Base-by-base conservation (phyloP, 2,329 filamentous ascomycete genomes). In the Fusarium sp. region DNA sequence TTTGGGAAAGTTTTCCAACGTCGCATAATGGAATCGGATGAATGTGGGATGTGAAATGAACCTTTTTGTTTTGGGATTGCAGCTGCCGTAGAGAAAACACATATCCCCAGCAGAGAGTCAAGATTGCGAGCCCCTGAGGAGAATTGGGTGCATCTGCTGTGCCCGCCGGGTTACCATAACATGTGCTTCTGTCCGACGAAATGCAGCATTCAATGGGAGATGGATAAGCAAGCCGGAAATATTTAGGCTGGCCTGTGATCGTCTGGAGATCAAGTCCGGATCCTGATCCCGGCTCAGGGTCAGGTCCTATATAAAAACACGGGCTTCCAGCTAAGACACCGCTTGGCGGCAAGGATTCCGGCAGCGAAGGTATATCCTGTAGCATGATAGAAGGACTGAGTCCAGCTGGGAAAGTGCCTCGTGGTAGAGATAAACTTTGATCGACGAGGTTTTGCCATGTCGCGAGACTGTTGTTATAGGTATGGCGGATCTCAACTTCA, bases 31-130 rank as follows among this genome's bases (percentile, higher is more conserved):
- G 64, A 57, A 72, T 53, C 55, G 73, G 70, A 46, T 51, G 70
- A 62, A 75, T 54, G 68, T 60, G 71, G 28, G 55, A 62, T 58
- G 71, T 75, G 62, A 73, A 75, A 65, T 69, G 72, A 62, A 61
- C 51, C 63, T 55, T 57, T 25, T 69, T 71, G 19, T 68, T 52
- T 59, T 75, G 74, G 39, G 75, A 74, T 58, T 75, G 69, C 65
- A 75, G 71, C 45, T 75, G 69, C 34, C 70, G 70, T 31, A 72
- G 73, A 67, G 74, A 75, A 72, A 75, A 69, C 43, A 75, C 66
- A 52, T 75, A 75, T 57, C 74, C 75, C 74, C 74, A 75, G 50
- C 72, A 74, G 62, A 75, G 61, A 63, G 72, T 70, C 55, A 75
- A 46, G 53, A 75, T 68, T 54, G 73, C 73, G 30, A 75, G 73